Evolutionary conservation across 139 green algal genomes (phyloP).

Genomic region (Micromonas pusilla): DNA sequence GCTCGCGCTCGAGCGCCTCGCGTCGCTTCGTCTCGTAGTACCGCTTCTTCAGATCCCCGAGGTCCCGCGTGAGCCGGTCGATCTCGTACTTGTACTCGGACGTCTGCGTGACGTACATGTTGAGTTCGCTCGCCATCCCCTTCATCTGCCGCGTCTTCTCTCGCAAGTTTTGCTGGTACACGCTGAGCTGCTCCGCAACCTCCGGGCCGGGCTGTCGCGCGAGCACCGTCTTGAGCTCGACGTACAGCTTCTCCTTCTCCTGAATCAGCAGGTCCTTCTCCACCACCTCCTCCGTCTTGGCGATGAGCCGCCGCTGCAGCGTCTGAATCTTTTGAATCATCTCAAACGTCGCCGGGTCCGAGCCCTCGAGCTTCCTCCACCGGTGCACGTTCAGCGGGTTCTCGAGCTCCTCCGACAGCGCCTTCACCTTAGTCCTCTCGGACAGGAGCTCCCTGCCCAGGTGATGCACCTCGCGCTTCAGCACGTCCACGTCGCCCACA

Average conservation of each 20-base stretch:
- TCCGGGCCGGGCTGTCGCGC: constrained; percentile 65
- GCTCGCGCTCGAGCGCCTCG: constrained; percentile 47
- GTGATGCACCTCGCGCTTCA: constrained; percentile 83
- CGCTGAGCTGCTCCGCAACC: constrained; percentile 73
- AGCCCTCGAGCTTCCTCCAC: constrained; percentile 83
- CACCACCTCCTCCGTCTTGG: constrained; percentile 83
- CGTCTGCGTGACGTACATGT: constrained; percentile 79
- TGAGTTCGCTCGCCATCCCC: constrained; percentile 80
- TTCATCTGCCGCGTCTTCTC: constrained; percentile 93
- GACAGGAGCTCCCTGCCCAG: constrained; percentile 70
- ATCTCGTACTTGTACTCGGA: constrained; percentile 92
- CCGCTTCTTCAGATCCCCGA: constrained; percentile 69
- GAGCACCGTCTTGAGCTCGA: constrained; percentile 86
- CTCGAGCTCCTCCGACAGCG: constrained; percentile 85
- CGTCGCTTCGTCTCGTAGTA: constrained; percentile 70
- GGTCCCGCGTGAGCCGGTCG: constrained; percentile 63
- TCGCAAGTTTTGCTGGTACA: constrained; percentile 71
- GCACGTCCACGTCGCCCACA: constrained; percentile 73
- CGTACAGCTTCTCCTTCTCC: constrained; percentile 87
- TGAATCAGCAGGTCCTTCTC: constrained; percentile 80
- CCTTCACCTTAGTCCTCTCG: constrained; percentile 67
- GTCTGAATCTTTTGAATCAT: constrained; percentile 93
- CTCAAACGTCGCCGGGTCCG: constrained; percentile 80
- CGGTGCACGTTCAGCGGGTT: constrained; percentile 89
- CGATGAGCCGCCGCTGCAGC: constrained; percentile 84